phyloP scores from a whole-genome alignment of 371 early-diverging fungal species.

The Batkoa obscura region DNA sequence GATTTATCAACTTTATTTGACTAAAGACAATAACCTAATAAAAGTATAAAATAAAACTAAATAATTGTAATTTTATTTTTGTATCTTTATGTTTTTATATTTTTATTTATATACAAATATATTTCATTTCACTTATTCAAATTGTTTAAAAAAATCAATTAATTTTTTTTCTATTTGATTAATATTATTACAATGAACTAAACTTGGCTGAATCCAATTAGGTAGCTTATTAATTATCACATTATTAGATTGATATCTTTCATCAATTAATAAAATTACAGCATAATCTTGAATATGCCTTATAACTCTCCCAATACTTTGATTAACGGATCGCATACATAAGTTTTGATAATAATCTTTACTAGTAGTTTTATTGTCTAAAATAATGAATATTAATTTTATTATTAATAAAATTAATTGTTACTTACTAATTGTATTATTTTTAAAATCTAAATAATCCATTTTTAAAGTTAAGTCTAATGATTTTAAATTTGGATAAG shows the following conservation, averaged over 20 bases:
- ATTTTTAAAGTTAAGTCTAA: not conserved
- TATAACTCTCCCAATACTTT: slow-evolving; percentile 87
- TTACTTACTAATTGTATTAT: too few species aligned
- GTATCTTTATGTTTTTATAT: too few species aligned
- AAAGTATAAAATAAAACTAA: too few species aligned
- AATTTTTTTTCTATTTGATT: too few species aligned
- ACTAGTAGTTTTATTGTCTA: slow-evolving; percentile 12
- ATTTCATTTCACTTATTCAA: too few species aligned
- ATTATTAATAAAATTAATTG: too few species aligned
- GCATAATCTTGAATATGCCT: slow-evolving; percentile 76
- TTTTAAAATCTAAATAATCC: not conserved
- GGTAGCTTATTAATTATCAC: not conserved
- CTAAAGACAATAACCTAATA: not conserved
- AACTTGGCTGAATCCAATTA: not conserved
- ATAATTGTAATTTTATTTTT: too few species aligned
- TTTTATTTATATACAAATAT: too few species aligned
- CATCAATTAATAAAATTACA: slow-evolving; percentile 46
- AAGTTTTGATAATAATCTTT: slow-evolving; percentile 72
- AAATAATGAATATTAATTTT: too few species aligned
- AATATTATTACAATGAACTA: not conserved
- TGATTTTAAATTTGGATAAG: slow-evolving; percentile 44
- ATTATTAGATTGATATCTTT: slow-evolving; percentile 16
- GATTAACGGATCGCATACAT: slow-evolving; percentile 94
- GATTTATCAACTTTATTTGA: slow-evolving; percentile 1
- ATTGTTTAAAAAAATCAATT: too few species aligned